These are phyloP conservation scores for Clavispora fructus DNA, from an alignment of 805 yeast genomes.

Conservation along the genomic window DNA sequence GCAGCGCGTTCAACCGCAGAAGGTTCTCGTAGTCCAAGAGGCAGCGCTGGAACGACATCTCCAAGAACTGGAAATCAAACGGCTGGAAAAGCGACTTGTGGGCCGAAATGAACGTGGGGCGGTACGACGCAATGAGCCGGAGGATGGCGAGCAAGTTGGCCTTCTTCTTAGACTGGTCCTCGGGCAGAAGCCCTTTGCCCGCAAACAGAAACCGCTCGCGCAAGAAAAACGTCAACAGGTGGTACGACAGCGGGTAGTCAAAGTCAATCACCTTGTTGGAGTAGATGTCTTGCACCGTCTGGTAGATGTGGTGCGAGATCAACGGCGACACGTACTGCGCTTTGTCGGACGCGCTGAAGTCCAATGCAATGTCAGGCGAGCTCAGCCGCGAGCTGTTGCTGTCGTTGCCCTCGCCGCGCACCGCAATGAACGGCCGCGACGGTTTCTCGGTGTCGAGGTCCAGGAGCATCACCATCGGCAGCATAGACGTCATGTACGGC, in stretches of 20 bases:
- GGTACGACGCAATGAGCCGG: slow-evolving; percentile 56
- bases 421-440: slow-evolving; percentile 39
- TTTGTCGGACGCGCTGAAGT: slow-evolving; percentile 7
- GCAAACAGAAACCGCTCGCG: slow-evolving; percentile 52
- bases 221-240: slow-evolving; percentile 51
- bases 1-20: slow-evolving; percentile 56
- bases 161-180: slow-evolving; percentile 27
- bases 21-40: slow-evolving; percentile 42
- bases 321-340: slow-evolving; percentile 53
- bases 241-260: slow-evolving; percentile 61
- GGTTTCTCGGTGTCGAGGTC: slow-evolving; percentile 15
- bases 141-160: slow-evolving; percentile 38
- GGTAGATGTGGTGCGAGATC: slow-evolving; percentile 49
- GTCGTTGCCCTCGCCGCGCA: slow-evolving; percentile 20
- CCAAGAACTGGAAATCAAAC: slow-evolving; percentile 55
- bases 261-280: slow-evolving; percentile 44
- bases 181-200: slow-evolving; percentile 22
- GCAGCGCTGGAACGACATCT: slow-evolving; percentile 41
- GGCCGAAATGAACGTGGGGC: slow-evolving; percentile 75
- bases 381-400: slow-evolving; percentile 7
- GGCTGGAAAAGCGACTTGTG: slow-evolving; percentile 64
- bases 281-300: slow-evolving; percentile 48
- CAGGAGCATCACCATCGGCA: slow-evolving; percentile 5
- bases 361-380: slow-evolving; percentile 9
- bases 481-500: slow-evolving; percentile 23